These are phyloP conservation scores for Beauveria bassiana DNA, from an alignment of 2,329 filamentous ascomycete species.

Conservation along the genomic window DNA sequence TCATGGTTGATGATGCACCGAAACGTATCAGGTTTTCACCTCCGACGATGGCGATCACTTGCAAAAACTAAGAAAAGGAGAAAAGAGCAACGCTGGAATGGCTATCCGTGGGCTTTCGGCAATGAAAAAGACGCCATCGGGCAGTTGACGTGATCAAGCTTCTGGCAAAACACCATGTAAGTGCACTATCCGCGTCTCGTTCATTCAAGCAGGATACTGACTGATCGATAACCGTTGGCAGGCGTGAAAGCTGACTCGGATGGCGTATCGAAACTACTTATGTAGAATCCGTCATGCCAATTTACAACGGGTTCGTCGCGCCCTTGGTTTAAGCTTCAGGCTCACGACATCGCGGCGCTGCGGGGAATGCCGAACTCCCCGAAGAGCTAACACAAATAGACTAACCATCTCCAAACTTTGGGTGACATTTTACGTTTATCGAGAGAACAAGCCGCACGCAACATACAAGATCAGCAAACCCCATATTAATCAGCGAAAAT, in stretches of 20 bases:
- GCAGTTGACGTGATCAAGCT: background rate
- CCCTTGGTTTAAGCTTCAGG: too few species aligned
- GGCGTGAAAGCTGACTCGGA: too few species aligned
- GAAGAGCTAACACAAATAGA: too few species aligned
- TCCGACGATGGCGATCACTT: background rate
- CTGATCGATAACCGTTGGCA: background rate
- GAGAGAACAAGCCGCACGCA: too few species aligned
- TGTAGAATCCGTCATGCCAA: too few species aligned
- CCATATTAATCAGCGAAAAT: slow-evolving; percentile 2
- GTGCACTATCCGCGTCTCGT: background rate
- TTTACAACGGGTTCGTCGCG: too few species aligned
- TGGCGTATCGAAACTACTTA: too few species aligned
- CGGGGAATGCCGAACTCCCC: background rate
- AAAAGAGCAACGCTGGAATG: background rate
- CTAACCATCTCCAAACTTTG: too few species aligned
- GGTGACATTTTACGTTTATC: too few species aligned
- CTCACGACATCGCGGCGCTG: background rate
- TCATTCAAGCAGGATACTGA: background rate
- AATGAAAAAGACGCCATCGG: background rate
- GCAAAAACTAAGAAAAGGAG: background rate
- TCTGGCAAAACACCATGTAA: background rate
- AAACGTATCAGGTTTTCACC: background rate
- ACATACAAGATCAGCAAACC: background rate
- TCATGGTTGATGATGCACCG: background rate
- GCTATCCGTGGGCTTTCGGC: background rate